Conservation (phyloP, 495 filamentous ascomycete species). For the Xylaria acuta region DNA sequence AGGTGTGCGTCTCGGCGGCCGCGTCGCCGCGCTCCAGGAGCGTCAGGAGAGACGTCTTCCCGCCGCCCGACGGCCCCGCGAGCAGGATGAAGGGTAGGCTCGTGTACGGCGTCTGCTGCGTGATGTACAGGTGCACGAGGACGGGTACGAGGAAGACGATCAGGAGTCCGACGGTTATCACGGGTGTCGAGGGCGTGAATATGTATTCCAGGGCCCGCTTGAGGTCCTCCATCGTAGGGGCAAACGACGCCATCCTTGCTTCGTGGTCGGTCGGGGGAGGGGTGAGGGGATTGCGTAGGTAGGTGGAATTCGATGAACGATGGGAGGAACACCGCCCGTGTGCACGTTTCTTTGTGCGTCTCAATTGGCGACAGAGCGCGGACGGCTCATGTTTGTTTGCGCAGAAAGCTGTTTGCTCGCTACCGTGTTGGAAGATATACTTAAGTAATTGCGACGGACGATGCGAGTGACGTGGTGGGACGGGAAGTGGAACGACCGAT, state of each 20-base stretch:
- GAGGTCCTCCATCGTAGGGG: slow-evolving; percentile 32
- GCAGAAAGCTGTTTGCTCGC: not conserved
- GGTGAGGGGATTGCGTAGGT: not conserved
- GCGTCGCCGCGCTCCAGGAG: slow-evolving; percentile 57
- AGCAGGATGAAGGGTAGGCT: slow-evolving; percentile 83
- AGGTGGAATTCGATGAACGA: not conserved
- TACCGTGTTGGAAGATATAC: not conserved
- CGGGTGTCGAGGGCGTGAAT: slow-evolving; percentile 58
- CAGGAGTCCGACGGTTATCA: slow-evolving; percentile 69
- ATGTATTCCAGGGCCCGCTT: slow-evolving; percentile 50
- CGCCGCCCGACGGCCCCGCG: slow-evolving; percentile 80
- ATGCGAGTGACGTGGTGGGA: slow-evolving; percentile 23
- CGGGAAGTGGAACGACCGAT: slow-evolving; percentile 24
- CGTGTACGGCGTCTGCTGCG: slow-evolving; percentile 66
- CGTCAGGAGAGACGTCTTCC: slow-evolving; percentile 90
- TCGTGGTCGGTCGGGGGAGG: not conserved
- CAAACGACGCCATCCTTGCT: slow-evolving; percentile 25
- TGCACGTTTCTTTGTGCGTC: not conserved
- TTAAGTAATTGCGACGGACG: not conserved
- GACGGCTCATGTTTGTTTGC: not conserved
- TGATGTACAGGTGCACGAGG: slow-evolving; percentile 78
- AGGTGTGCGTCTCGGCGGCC: slow-evolving; percentile 74
- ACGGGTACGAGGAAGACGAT: slow-evolving; percentile 77
- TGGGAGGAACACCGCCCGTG: not conserved
- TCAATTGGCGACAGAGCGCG: not conserved